Base-by-base conservation (phyloP, 148 eudicot species). In the Rhododendron simsii region DNA sequence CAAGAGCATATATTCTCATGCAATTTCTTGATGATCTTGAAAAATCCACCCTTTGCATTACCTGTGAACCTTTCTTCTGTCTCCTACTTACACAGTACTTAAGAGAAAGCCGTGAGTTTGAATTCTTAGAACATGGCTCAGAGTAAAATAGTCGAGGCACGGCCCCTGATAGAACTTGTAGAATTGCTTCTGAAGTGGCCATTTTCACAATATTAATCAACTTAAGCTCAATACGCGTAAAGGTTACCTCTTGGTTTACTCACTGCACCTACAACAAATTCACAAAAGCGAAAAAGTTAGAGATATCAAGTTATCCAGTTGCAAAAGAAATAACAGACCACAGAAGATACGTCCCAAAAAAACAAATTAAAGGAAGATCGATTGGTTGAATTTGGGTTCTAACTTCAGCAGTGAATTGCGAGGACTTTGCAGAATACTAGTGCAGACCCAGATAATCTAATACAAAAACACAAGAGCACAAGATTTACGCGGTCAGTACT, bases 171-270 rank as follows among this genome's bases (percentile, higher is more conserved):
- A 81, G 41, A 81, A 81, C 83, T 81, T 55, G 83, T 26, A 89
- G 78, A 86, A 88, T 78, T 85, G 87, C 91, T 85, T 88, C 87
- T 21, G 89, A 81, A 82, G 90, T 86, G 77, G 67, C 85, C 90
- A 89, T 87, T 33, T 44, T 44, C 78, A 53, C 83, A 28, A 61
- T 73, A 86, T 47, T 51, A 47, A 83, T 76, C 88, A 69, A 69
- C 82, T 86, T 83, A 82, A 77, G 59, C 77, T 55, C 47, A 39
- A 76, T 59, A 75, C 8, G 63, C 30, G 28, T 14, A 50, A 69
- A 21, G 67, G 28, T 26, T 44, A 12, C 30, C 48, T 3, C 69
- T 55, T 77, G 28, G 28, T 87, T 13, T 63, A 73, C 39, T 77
- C 78, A 65, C 45, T 78, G 76, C 41, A 84, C 86, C 88, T 65